Evolutionary conservation across 2,329 filamentous ascomycete species (phyloP), one percentile per base, ranked within the genome.

Genomic region (Amauroascus verrucosus): DNA sequence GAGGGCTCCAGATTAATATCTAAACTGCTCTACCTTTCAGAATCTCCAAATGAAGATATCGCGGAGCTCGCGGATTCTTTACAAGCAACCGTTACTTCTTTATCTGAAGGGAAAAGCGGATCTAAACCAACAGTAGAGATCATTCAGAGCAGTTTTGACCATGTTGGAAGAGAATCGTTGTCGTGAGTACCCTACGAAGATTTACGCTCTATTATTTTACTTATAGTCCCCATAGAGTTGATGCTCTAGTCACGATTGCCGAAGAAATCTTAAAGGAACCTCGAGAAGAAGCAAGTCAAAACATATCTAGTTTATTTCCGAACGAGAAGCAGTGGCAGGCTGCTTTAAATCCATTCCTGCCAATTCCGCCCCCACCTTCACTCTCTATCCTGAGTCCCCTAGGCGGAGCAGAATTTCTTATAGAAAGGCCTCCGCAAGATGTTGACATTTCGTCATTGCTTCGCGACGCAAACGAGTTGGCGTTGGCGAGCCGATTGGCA

Each of bases 321-420:
- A 77, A 77, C 59, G 70, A 74, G 0, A 70, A 76, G 1, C 69
- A 79, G 8, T 96, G 90, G 89, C 75, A 77, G 60, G 60, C 74
- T 13, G 78, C 85, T 13, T 67, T 95, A 2, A 63, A 65, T 0
- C 71, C 70, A 1, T 76, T 88, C 54, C 67, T 72, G 37, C 61
- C 62, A 35, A 57, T 68, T 22, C 66, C 69, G 22, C 67, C 67
- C 16, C 63, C 65, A 26, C 73, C 79, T 4, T 83, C 87, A 0
- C 69, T 95, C 2, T 81, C 87, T 0, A 79, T 95, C 3, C 87
- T 84, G 1, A 90, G 83, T 63, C 77, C 77, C 22, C 72, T 95
- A 6, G 82, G 80, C 0, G 88, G 88, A 2, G 80, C 81, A 0
- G 78, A 86, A 5, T 82, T 85, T 58, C 70, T 95, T 2, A 74